Evolutionary conservation across 2,329 filamentous ascomycete genomes (phyloP), one percentile per base, ranked within the genome.

Genomic region (Calonectria fujianensis): DNA sequence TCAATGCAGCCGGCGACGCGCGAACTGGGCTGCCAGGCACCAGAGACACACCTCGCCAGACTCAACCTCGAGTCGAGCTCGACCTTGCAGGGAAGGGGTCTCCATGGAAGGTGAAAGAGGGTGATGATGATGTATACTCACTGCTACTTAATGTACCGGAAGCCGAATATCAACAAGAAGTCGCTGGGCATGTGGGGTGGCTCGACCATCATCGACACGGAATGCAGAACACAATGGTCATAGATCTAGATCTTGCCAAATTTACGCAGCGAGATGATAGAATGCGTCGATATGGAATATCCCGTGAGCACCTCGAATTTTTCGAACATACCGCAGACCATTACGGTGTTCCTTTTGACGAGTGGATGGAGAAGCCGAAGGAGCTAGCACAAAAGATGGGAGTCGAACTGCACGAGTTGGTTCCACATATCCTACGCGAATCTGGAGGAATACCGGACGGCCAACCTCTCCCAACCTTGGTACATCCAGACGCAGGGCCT

Each of bases 91-190:
- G 0, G 24, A 18, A 24, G 2, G 7, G 9, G 1, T n/a, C n/a
- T 2, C n/a, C n/a, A 10, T 1, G 1, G n/a, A 24, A n/a, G 10
- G 1, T 13, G 0, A 24, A 11, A 13, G 3, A 24, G 9, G 10
- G 4, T 10, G 45, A n/a, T 4, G n/a, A 3, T 10, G 45, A 48
- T 6, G 24, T 48, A 48, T 48, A 48, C 45, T 24, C n/a, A 2
- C 20, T 24, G 2, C n/a, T 48, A 3, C n/a, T 48, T n/a, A 48
- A 48, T 48, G 45, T 48, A 0, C 45, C 45, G 9, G 45, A 48
- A 48, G 45, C 20, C 45, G 45, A 48, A n/a, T 48, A 48, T 20
- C 24, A 48, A 13, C 20, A 24, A 24, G 45, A 48, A 13, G 45
- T 48, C 2, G n/a, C 8, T 13, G 45, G n/a, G 45, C 45, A 48